Conservation (phyloP, 345 rosid species). For the Boechera retrofracta region DNA sequence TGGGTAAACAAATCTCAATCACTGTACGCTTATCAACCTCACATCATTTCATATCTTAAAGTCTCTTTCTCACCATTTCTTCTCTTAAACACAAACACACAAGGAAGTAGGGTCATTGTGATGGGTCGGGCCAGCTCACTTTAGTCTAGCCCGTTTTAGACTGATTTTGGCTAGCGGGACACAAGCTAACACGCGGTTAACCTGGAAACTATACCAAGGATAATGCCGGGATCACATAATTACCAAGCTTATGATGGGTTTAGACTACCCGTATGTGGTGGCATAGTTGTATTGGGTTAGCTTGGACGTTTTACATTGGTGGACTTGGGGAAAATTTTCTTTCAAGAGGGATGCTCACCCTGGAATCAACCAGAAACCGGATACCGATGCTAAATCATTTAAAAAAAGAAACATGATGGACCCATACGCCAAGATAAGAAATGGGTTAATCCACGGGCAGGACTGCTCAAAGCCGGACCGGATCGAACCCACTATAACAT, state of each 20-base stretch:
- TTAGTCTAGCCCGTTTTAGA: neutral
- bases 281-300: no score
- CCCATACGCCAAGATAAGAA: neutral
- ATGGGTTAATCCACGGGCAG: neutral
- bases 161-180: neutral
- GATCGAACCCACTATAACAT: neutral
- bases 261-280: no score
- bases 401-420: neutral
- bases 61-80: slow-evolving; percentile 14
- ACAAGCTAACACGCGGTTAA: neutral
- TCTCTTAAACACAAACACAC: slow-evolving; percentile 4
- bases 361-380: no score
- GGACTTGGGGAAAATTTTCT: no score
- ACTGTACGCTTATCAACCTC: slow-evolving; percentile 47
- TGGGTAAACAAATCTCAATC: slow-evolving; percentile 39
- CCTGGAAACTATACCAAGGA: neutral
- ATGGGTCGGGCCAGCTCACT: neutral
- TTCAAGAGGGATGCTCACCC: no score
- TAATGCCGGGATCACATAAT: neutral
- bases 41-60: slow-evolving; percentile 27
- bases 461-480: neutral
- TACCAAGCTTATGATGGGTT: neutral
- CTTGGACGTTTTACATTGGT: no score
- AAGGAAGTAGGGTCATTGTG: neutral
- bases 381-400: no score